Evolutionary conservation across 306 rosid species (phyloP).

Genomic region (Inga laurina): DNA sequence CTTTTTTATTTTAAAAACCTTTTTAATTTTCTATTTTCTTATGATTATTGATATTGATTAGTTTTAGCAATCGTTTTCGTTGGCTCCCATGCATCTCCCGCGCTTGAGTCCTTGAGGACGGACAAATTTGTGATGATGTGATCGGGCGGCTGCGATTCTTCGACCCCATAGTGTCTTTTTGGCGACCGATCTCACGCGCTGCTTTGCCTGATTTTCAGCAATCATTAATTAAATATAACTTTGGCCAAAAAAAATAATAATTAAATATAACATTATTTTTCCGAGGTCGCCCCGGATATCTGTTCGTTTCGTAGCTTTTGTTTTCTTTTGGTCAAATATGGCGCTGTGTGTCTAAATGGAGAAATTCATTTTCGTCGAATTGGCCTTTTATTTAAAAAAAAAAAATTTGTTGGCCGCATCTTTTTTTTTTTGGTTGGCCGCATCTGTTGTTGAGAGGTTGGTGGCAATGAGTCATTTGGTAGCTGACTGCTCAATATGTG

Average conservation of each 20-base stretch:
- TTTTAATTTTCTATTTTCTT: background rate
- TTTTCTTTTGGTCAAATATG: background rate
- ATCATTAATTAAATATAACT: background rate
- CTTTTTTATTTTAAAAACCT: background rate
- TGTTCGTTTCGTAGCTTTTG: background rate
- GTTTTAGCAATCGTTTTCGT: background rate
- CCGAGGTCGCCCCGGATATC: background rate
- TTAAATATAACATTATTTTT: background rate
- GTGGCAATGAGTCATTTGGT: background rate
- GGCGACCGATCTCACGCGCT: background rate
- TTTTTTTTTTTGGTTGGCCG: background rate
- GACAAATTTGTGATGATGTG: background rate
- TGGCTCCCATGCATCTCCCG: conserved; percentile 12
- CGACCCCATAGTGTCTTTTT: background rate
- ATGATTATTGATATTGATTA: background rate
- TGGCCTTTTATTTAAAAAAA: too few relatives aligned
- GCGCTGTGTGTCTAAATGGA: background rate
- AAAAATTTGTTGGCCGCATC: background rate
- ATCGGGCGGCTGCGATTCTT: background rate
- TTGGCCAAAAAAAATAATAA: too few relatives aligned
- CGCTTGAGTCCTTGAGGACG: background rate
- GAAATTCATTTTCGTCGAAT: too few relatives aligned
- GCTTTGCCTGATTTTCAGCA: background rate
- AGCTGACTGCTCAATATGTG: background rate
- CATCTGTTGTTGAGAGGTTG: background rate